These are phyloP conservation scores for Blepharisma japonicum DNA, from an alignment of 73 alveolate genomes.

Conservation along the genomic window DNA sequence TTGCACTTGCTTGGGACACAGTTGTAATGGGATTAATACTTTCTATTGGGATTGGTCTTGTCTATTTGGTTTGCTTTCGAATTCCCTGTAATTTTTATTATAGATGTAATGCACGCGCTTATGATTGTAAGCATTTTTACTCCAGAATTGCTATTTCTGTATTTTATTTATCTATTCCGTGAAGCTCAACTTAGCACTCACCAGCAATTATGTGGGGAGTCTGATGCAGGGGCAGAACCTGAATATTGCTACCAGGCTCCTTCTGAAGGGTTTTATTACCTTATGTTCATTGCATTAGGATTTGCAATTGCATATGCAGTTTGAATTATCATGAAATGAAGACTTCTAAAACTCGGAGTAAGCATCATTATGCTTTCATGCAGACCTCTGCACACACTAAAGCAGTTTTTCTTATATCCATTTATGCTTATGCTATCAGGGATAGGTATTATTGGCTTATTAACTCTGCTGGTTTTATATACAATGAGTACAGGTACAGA, in stretches of 20 bases:
- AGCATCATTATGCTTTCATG: constrained; percentile 12
- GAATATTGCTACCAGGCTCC: constrained; percentile 20
- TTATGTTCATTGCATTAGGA: neutral
- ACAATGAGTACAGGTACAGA: constrained; percentile 29
- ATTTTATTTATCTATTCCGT: neutral
- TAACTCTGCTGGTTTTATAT: neutral
- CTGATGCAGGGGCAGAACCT: constrained; percentile 6
- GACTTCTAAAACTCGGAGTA: neutral
- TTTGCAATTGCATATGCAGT: neutral
- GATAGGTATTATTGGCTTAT: neutral
- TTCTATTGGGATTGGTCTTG: constrained; percentile 1
- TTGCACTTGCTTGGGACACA: constrained; percentile 10
- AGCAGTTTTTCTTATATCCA: constrained; percentile 22
- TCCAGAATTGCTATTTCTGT: neutral
- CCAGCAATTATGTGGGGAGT: constrained; percentile 18
- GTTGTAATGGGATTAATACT: neutral
- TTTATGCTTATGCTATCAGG: constrained; percentile 24
- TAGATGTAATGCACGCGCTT: constrained; percentile 16
- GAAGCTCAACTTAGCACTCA: neutral
- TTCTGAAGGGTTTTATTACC: constrained; percentile 1
- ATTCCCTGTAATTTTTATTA: constrained; percentile 11
- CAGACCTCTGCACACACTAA: constrained; percentile 10
- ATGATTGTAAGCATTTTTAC: constrained; percentile 16
- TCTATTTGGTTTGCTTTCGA: neutral
- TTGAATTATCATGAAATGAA: neutral